Base-by-base conservation (phyloP, 805 yeast genomes). In the Limtongia smithiae region DNA sequence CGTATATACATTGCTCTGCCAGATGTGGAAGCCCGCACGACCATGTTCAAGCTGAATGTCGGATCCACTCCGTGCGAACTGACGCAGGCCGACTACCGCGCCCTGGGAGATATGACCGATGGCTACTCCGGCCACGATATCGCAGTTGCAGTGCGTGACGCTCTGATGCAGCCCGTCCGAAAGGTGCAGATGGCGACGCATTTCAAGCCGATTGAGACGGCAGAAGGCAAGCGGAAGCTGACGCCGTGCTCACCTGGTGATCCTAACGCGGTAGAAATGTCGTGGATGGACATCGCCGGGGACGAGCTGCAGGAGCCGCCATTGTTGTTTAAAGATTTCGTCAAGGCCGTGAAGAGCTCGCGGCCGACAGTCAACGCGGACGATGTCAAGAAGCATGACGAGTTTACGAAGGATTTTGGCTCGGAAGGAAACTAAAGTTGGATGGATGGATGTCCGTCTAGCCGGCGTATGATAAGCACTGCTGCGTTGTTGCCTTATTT, bases 171-270 rank as follows among this genome's bases (percentile, higher is more conserved):
- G 68, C 98, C 99, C 1, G 88, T 93, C 51, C 78, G 98, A 61
- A 89, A 88, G 65, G 88, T 93, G 55, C 97, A 91, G 68, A 83
- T 80, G 63, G 97, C 98, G 0, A 93, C 98, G 0, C 98, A 93
- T 72, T 93, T 93, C 73, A 85, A 84, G 65, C 74, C 76, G 52
- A 79, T 79, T 9, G 57, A 62, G 6, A 45, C 59, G 14, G 46
- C 48, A 28, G 60, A 62, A 33, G 71, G 69, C 1, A 57, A 50
- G 15, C 70, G 67, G 24, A 81, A 80, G 65, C 76, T 80, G 42
- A 85, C 90, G 14, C 98, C 98, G 1, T 93, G 98, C 64, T 89
- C 97, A 0, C 99, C 99, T 0, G 99, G 99, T n/a, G 96, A 86
- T 57, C 65, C 67, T 2, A 86, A 78, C 15, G 96, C 97, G 0